Conservation (phyloP, 257 asterid genomes). For the Henckelia pumila region DNA sequence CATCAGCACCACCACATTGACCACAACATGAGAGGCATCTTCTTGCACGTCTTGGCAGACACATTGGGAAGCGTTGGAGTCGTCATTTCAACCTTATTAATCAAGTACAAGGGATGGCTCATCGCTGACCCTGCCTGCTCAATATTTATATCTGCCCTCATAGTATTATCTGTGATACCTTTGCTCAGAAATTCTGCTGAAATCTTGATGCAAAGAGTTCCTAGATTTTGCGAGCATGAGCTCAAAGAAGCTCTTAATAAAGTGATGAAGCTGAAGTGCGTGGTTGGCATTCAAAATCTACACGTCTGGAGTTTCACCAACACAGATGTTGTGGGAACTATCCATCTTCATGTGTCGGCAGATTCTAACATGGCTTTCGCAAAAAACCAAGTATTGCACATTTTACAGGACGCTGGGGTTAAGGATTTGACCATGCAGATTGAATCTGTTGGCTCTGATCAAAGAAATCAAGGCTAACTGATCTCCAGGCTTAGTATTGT, state of each 20-base stretch:
- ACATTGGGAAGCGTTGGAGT: slow-evolving; percentile 97
- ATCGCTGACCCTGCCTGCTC: slow-evolving; percentile 97
- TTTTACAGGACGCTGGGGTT: slow-evolving; percentile 65
- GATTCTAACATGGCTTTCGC: slow-evolving; percentile 50
- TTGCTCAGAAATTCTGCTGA: slow-evolving; percentile 92
- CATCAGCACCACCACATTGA: slow-evolving; percentile 94
- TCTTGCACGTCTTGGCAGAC: slow-evolving; percentile 95
- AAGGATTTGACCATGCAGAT: slow-evolving; percentile 81
- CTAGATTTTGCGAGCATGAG: slow-evolving; percentile 68
- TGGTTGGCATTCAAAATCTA: slow-evolving; percentile 61
- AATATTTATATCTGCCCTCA: slow-evolving; percentile 76
- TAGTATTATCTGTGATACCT: slow-evolving; percentile 81
- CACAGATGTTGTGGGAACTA: slow-evolving; percentile 75
- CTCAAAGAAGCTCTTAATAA: slow-evolving; percentile 52
- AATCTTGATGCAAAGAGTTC: slow-evolving; percentile 85
- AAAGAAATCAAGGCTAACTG: slow-evolving; percentile 20
- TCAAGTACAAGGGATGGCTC: slow-evolving; percentile 93
- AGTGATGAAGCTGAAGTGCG: slow-evolving; percentile 61
- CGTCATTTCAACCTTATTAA: slow-evolving; percentile 79
- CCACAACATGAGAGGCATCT: slow-evolving; percentile 98
- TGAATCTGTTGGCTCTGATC: slow-evolving; percentile 44
- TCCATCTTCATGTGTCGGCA: slow-evolving; percentile 70
- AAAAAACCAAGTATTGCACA: slow-evolving; percentile 43
- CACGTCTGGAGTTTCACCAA: slow-evolving; percentile 91
- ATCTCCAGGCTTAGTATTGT: slow-evolving; percentile 20